These are phyloP conservation scores for Penicillium digitatum DNA, from an alignment of 2,329 filamentous ascomycete genomes.

Conservation along the genomic window DNA sequence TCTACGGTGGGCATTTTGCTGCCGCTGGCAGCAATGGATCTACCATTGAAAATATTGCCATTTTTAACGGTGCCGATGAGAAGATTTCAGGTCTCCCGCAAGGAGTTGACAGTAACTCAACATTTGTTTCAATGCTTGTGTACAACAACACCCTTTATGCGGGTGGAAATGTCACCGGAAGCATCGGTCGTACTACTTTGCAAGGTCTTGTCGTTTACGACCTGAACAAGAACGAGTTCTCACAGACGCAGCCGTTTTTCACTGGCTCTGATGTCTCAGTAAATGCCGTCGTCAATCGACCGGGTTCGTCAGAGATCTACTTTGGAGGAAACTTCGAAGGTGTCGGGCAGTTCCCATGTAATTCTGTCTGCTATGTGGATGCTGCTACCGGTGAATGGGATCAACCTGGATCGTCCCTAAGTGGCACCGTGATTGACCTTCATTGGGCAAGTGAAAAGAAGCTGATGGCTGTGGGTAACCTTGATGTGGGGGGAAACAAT, in stretches of 20 bases:
- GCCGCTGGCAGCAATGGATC: conserved; percentile 66
- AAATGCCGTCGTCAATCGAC: conserved; percentile 69
- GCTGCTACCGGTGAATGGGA: conserved; percentile 70
- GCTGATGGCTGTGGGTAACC: conserved; percentile 72
- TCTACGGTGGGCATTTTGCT: conserved; percentile 82
- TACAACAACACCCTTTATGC: conserved; percentile 69
- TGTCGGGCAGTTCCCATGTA: conserved; percentile 78
- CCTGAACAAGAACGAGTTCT: conserved; percentile 60
- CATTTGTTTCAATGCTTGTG: conserved; percentile 67
- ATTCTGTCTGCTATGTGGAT: conserved; percentile 76
- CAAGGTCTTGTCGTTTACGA: conserved; percentile 78
- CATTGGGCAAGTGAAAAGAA: conserved; percentile 70
- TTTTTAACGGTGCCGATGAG: conserved; percentile 74
- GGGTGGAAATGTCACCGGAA: conserved; percentile 73
- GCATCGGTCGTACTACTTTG: conserved; percentile 58
- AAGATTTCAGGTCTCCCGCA: conserved; percentile 63
- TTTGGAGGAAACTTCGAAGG: conserved; percentile 81
- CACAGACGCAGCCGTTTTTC: conserved; percentile 67
- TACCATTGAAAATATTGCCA: conserved; percentile 70
- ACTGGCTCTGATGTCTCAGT: conserved; percentile 68
- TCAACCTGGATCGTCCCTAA: conserved; percentile 67
- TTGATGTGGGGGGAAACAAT: conserved; percentile 63
- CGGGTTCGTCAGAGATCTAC: conserved; percentile 69
- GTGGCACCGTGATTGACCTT: conserved; percentile 67
- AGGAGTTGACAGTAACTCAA: conserved; percentile 66